Evolutionary conservation across 306 rosid genomes (phyloP).

Genomic region (Prinsepia uniflora): DNA sequence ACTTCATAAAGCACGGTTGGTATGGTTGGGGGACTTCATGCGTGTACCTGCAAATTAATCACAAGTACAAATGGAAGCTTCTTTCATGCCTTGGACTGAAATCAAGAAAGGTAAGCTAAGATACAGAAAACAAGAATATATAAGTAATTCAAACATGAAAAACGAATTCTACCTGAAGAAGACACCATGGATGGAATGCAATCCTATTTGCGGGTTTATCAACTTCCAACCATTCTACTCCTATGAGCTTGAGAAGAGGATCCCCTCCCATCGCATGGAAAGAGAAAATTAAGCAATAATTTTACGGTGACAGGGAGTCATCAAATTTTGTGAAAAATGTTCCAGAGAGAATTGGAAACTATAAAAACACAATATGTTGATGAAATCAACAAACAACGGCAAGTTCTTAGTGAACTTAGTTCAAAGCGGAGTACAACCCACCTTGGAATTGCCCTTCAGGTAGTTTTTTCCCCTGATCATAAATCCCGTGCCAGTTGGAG

Average conservation of each 20-base stretch:
- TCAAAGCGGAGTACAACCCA: conserved; percentile 21
- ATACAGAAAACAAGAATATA: neutral
- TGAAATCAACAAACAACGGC: neutral
- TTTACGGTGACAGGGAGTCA: neutral
- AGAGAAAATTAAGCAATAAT: neutral
- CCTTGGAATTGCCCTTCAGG: conserved; percentile 82
- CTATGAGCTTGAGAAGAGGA: conserved; percentile 81
- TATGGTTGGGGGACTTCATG: neutral
- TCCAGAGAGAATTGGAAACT: neutral
- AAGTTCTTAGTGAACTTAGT: neutral
- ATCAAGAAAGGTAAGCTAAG: conserved; percentile 29
- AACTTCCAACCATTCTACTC: conserved; percentile 83
- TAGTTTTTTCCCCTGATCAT: conserved; percentile 92
- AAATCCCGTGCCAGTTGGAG: conserved; percentile 70
- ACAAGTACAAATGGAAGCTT: conserved; percentile 78
- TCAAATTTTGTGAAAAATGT: neutral
- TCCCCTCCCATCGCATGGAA: conserved; percentile 81
- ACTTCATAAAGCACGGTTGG: too few species aligned
- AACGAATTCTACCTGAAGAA: conserved; percentile 60
- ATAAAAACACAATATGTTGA: neutral
- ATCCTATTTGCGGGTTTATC: conserved; percentile 47
- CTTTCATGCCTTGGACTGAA: conserved; percentile 74
- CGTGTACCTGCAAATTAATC: conserved; percentile 81
- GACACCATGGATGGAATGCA: conserved; percentile 64
- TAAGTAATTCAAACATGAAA: neutral